A percentile compares a stretch with the other conserved stretches of the same genome.
phyloP scores from a whole-genome alignment of 164 flowering plant species.

The Macadamia tetraphylla region DNA sequence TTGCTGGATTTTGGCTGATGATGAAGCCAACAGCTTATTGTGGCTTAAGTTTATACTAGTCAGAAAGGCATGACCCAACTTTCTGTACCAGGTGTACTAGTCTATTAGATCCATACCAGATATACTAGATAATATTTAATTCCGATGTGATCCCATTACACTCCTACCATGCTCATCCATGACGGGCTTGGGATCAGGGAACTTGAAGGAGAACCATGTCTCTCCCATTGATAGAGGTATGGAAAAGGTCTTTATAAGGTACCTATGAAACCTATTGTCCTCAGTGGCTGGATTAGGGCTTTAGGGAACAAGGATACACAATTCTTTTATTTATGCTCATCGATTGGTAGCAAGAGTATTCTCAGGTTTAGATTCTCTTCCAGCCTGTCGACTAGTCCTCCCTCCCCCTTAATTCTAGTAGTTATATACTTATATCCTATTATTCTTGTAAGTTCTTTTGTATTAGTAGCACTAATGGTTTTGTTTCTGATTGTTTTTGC shows the following conservation, averaged over 20 bases:
- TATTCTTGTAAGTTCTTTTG: background rate
- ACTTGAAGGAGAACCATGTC: background rate
- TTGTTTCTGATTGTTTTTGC: conserved; percentile 10
- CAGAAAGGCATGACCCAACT: too few relatives aligned
- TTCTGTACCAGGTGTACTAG: background rate
- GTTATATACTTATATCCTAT: background rate
- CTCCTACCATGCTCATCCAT: background rate
- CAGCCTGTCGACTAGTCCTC: background rate
- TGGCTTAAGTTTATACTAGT: too few relatives aligned
- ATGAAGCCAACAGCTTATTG: too few relatives aligned
- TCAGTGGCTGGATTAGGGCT: too few relatives aligned
- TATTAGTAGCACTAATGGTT: background rate
- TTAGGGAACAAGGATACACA: too few relatives aligned
- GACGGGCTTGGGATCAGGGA: background rate
- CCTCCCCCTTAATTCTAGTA: too few relatives aligned
- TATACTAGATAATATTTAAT: background rate
- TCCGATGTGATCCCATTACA: background rate
- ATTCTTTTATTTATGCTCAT: too few relatives aligned
- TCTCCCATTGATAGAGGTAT: background rate
- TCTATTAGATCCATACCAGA: background rate
- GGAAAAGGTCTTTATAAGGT: too few relatives aligned
- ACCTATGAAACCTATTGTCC: too few relatives aligned
- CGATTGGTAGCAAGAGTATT: background rate
- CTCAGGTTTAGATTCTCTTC: too few relatives aligned
- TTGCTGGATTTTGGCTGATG: too few relatives aligned